These are phyloP conservation scores for Leccinellum luteum DNA, from an alignment of 768 basidiomycete genomes.

Conservation along the genomic window DNA sequence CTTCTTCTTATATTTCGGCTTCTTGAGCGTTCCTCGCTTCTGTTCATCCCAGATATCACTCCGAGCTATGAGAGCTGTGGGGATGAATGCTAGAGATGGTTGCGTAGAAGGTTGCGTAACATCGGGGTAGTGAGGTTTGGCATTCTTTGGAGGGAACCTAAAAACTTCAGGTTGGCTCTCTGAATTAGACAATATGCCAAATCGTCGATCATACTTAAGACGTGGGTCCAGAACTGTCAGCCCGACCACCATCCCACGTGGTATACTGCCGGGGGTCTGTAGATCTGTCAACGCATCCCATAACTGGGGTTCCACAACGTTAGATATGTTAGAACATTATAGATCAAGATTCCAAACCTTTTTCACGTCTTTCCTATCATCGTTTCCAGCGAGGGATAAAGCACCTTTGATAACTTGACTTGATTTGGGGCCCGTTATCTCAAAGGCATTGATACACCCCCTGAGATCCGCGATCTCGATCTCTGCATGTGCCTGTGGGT, in stretches of 20 bases:
- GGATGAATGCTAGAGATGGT: slow-evolving; percentile 39
- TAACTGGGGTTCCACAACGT: slow-evolving; percentile 17
- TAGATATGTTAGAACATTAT: background rate
- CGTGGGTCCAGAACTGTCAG: slow-evolving; percentile 84
- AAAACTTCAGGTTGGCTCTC: background rate
- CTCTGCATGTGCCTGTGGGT: slow-evolving; percentile 26
- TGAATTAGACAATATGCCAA: background rate
- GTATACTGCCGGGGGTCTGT: slow-evolving; percentile 63
- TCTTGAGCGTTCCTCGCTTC: slow-evolving; percentile 48
- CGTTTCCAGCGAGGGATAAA: slow-evolving; percentile 46
- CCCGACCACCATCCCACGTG: slow-evolving; percentile 75
- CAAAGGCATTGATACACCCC: slow-evolving; percentile 74
- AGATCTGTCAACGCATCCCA: slow-evolving; percentile 63
- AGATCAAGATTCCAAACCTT: slow-evolving; percentile 39
- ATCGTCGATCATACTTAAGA: slow-evolving; percentile 54
- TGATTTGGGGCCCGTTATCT: slow-evolving; percentile 85
- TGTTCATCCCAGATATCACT: slow-evolving; percentile 74
- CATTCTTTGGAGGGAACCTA: slow-evolving; percentile 85
- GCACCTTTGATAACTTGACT: slow-evolving; percentile 71
- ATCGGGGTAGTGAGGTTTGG: slow-evolving; percentile 40
- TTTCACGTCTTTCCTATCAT: slow-evolving; percentile 54
- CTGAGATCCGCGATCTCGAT: slow-evolving; percentile 73
- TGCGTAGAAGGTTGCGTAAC: slow-evolving; percentile 23
- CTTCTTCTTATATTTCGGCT: slow-evolving; percentile 73
- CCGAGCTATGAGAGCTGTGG: slow-evolving; percentile 55